These are phyloP conservation scores for Irpex sp. DNA, from an alignment of 1,284 basidiomycete species.

Conservation along the genomic window DNA sequence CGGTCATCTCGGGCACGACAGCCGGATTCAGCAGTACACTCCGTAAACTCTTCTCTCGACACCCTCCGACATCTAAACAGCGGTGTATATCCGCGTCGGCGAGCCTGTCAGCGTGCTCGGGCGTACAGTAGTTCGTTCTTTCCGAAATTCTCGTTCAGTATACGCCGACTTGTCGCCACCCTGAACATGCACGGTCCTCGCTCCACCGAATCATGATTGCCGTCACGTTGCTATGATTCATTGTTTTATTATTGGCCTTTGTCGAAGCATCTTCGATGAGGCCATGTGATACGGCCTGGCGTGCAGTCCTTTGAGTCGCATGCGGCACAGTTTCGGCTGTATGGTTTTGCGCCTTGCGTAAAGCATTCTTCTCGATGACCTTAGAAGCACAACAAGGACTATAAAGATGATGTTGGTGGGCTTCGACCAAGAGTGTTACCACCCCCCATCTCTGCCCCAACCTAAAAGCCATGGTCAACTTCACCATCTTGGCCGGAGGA, in stretches of 20 bases:
- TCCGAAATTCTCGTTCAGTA: slow-evolving; percentile 2
- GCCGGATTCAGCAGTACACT: too few relatives aligned
- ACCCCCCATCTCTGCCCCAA: neutral
- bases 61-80: neutral
- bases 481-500: slow-evolving; percentile 60
- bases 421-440: neutral
- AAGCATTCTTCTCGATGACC: neutral
- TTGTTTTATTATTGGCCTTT: neutral
- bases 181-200: neutral
- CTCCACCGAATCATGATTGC: neutral
- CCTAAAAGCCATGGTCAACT: slow-evolving; percentile 43
- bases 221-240: neutral
- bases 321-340: slow-evolving; percentile 14
- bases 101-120: neutral
- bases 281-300: slow-evolving; percentile 10
- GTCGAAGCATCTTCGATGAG: neutral
- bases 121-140: neutral
- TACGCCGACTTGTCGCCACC: neutral
- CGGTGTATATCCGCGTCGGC: neutral
- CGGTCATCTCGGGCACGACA: too few relatives aligned
- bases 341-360: neutral
- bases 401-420: slow-evolving; percentile 5
- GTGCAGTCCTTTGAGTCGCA: neutral
- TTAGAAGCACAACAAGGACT: slow-evolving; percentile 1
- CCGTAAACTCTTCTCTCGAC: neutral